phyloP scores from a whole-genome alignment of 495 filamentous ascomycete genomes.

The Aspergillus saccharolyticus region DNA sequence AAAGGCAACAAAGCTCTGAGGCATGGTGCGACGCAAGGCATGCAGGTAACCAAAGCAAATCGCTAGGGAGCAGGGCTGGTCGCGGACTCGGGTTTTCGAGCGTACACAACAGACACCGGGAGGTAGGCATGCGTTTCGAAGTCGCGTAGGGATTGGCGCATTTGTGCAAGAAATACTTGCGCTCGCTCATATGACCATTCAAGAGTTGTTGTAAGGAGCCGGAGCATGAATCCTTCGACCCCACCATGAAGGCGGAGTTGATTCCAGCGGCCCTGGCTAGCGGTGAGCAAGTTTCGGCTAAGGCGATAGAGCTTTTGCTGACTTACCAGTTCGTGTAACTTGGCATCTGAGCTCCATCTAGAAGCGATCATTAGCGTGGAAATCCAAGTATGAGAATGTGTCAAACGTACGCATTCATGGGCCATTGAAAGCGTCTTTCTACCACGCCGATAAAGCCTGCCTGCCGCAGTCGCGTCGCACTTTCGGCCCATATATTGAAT shows the following conservation, averaged over 20 bases:
- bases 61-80: not conserved
- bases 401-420: slow-evolving; percentile 30
- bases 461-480: slow-evolving; percentile 31
- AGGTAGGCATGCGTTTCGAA: slow-evolving; percentile 25
- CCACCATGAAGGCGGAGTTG: slow-evolving; percentile 55
- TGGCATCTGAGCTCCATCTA: slow-evolving; percentile 60
- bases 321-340: slow-evolving; percentile 52
- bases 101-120: slow-evolving; percentile 19
- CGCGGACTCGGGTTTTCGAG: slow-evolving; percentile 14
- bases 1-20: not conserved
- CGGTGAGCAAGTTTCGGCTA: not conserved
- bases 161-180: slow-evolving; percentile 23
- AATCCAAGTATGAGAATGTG: not conserved
- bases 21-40: not conserved
- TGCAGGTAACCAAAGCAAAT: not conserved
- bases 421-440: slow-evolving; percentile 55
- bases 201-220: slow-evolving; percentile 54
- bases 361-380: slow-evolving; percentile 26
- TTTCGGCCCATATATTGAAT: slow-evolving; percentile 43
- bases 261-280: slow-evolving; percentile 49
- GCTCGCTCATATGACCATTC: slow-evolving; percentile 24
- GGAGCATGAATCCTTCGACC: slow-evolving; percentile 53
- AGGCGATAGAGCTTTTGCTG: not conserved
- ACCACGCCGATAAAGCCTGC: slow-evolving; percentile 56
- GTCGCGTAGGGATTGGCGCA: slow-evolving; percentile 20